phyloP scores from a whole-genome alignment of 768 basidiomycete species.

The Tricholoma flavovirens region DNA sequence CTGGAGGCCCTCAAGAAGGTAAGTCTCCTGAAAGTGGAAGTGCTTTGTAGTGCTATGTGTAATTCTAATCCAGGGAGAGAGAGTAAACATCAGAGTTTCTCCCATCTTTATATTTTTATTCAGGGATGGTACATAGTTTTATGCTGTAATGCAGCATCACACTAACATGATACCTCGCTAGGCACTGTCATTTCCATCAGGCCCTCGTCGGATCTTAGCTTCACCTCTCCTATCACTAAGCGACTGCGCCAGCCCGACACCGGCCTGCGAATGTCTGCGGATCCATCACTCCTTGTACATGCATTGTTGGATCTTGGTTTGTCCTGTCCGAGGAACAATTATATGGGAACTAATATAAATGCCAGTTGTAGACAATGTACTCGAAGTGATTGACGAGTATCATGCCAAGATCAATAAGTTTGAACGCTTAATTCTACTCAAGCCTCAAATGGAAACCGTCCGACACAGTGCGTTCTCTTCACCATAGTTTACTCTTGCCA shows the following conservation, averaged over 20 bases:
- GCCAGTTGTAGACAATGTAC: conserved; percentile 60
- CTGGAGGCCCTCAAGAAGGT: conserved; percentile 18
- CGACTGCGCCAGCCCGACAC: conserved; percentile 56
- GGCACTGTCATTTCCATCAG: conserved; percentile 60
- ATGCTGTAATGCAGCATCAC: neutral
- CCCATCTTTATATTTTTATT: conserved; percentile 64
- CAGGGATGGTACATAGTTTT: conserved; percentile 41
- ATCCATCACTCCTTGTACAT: conserved; percentile 65
- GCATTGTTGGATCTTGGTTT: conserved; percentile 56
- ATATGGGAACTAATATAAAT: neutral
- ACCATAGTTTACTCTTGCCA: neutral
- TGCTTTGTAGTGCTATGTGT: neutral
- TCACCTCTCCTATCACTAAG: conserved; percentile 49
- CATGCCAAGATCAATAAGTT: conserved; percentile 57
- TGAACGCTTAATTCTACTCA: conserved; percentile 54
- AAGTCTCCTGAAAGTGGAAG: neutral
- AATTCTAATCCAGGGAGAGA: conserved; percentile 29
- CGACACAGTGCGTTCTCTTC: conserved; percentile 40
- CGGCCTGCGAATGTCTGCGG: conserved; percentile 55
- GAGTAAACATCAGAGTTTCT: conserved; percentile 49
- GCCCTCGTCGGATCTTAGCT: conserved; percentile 36
- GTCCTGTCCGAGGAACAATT: conserved; percentile 7
- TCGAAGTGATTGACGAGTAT: conserved; percentile 66
- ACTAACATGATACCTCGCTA: conserved; percentile 7
- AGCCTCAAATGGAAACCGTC: conserved; percentile 57